Conservation (phyloP, 129 eudicot species). For the Chrysanthemum seticuspe region DNA sequence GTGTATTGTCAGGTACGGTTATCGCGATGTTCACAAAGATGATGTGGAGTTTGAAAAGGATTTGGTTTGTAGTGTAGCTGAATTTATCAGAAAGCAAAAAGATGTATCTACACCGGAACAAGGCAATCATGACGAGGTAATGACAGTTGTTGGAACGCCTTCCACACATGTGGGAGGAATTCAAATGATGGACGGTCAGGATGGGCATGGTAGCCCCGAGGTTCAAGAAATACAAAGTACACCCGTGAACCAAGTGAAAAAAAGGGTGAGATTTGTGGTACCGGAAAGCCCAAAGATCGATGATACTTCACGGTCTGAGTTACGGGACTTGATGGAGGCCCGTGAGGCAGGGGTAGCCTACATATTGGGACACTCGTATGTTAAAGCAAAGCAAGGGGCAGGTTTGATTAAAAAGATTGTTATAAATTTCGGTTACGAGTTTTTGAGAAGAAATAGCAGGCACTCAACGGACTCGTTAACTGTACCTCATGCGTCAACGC, state of each 20-base stretch:
- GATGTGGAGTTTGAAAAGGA: slow-evolving; percentile 85
- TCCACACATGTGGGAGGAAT: slow-evolving; percentile 51
- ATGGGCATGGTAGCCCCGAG: slow-evolving; percentile 29
- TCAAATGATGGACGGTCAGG: slow-evolving; percentile 23
- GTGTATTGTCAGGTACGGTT: slow-evolving; percentile 91
- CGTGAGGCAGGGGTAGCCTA: slow-evolving; percentile 90
- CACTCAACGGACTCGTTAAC: slow-evolving; percentile 47
- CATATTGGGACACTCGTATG: slow-evolving; percentile 79
- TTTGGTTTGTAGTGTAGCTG: slow-evolving; percentile 82
- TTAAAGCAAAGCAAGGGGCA: slow-evolving; percentile 79
- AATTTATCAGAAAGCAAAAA: slow-evolving; percentile 65
- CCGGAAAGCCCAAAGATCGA: slow-evolving; percentile 75
- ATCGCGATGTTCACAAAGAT: slow-evolving; percentile 89
- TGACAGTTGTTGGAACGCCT: slow-evolving; percentile 71
- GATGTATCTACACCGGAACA: slow-evolving; percentile 9
- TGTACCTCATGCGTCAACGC: slow-evolving; percentile 88
- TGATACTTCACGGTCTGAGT: slow-evolving; percentile 45
- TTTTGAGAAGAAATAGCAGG: slow-evolving; percentile 74
- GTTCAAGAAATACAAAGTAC: slow-evolving; percentile 34
- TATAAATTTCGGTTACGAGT: slow-evolving; percentile 70
- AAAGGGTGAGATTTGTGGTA: slow-evolving; percentile 75
- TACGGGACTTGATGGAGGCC: slow-evolving; percentile 76
- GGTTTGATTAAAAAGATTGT: slow-evolving; percentile 56
- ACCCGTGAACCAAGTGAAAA: slow-evolving; percentile 33
- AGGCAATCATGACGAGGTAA: slow-evolving; percentile 39